Conservation (phyloP, 805 yeast genomes). For the Saccharomycopsis sp. region DNA sequence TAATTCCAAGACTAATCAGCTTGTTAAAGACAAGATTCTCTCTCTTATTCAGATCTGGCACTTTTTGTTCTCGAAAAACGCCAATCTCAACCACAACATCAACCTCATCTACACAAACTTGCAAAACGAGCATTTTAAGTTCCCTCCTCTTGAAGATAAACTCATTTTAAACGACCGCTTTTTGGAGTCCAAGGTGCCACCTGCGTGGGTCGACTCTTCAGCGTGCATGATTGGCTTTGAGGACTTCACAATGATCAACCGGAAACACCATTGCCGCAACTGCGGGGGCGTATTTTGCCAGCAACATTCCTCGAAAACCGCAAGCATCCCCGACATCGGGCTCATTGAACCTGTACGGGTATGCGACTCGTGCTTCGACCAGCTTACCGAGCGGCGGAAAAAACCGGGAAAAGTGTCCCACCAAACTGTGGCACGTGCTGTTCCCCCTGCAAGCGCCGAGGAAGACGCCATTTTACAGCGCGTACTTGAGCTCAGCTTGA, state of each 20-base stretch:
- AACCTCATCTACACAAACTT: conserved; percentile 50
- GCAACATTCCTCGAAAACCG: conserved; percentile 66
- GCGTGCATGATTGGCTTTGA: conserved; percentile 91
- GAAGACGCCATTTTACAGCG: conserved; percentile 71
- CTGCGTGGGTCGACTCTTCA: conserved; percentile 95
- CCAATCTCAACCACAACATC: conserved; percentile 58
- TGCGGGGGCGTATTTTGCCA: conserved; percentile 95
- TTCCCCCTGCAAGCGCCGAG: conserved; percentile 32
- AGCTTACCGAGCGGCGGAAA: conserved; percentile 39
- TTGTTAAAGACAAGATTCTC: conserved; percentile 55
- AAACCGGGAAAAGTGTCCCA: conserved; percentile 25
- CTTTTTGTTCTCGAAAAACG: conserved; percentile 58
- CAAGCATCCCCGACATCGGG: conserved; percentile 77
- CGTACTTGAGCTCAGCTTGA: conserved; percentile 75
- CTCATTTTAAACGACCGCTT: conserved; percentile 40
- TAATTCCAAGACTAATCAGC: conserved; percentile 35
- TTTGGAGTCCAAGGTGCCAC: conserved; percentile 87
- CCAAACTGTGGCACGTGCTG: conserved; percentile 23
- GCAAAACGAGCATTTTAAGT: conserved; percentile 53
- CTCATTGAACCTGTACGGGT: conserved; percentile 86
- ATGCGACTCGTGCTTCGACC: conserved; percentile 81
- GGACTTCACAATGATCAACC: conserved; percentile 69
- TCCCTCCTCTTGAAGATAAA: conserved; percentile 43
- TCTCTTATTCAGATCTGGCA: conserved; percentile 74
- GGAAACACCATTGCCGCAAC: conserved; percentile 95